Percentiles rank a stretch among this genome's conserved stretches.
Evolutionary conservation across 2,329 filamentous ascomycete genomes (phyloP).

Genomic region (Lachnellula arida): DNA sequence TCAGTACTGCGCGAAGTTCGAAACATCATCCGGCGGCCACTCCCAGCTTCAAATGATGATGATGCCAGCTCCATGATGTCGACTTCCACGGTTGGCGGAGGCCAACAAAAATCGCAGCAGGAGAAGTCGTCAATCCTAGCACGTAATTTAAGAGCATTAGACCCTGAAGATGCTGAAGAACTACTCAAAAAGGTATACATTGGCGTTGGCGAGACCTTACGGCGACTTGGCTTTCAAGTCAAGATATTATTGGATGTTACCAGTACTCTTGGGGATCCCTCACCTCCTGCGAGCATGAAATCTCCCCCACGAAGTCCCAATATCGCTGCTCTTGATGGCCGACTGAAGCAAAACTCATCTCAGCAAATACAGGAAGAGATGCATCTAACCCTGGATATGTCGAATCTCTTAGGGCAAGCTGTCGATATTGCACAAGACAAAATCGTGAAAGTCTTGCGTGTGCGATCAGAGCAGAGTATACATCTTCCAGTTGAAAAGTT

Average conservation of each 20-base stretch:
- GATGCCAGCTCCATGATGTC: conserved; percentile 89
- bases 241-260: conserved; percentile 95
- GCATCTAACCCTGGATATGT: conserved; percentile 71
- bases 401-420: conserved; percentile 71
- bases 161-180: conserved; percentile 77
- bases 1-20: conserved; percentile 82
- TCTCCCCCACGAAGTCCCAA: conserved; percentile 31
- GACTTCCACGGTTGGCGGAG: conserved; percentile 68
- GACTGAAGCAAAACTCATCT: conserved; percentile 17
- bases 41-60: conserved; percentile 91
- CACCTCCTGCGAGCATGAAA: conserved; percentile 19
- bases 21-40: conserved; percentile 72
- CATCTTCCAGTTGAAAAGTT: conserved; percentile 65
- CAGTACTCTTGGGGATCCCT: conserved; percentile 48
- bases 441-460: conserved; percentile 69
- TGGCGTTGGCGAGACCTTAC: conserved; percentile 78
- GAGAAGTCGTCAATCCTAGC: conserved; percentile 88
- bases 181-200: conserved; percentile 81
- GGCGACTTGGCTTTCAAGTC: conserved; percentile 81
- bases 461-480: conserved; percentile 69
- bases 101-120: conserved; percentile 67
- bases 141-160: conserved; percentile 79
- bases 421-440: conserved; percentile 78
- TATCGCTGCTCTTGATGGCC: conserved; percentile 25
- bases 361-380: conserved; percentile 63